Base-by-base conservation (phyloP, 768 basidiomycete genomes). In the Tulasnella sp. region DNA sequence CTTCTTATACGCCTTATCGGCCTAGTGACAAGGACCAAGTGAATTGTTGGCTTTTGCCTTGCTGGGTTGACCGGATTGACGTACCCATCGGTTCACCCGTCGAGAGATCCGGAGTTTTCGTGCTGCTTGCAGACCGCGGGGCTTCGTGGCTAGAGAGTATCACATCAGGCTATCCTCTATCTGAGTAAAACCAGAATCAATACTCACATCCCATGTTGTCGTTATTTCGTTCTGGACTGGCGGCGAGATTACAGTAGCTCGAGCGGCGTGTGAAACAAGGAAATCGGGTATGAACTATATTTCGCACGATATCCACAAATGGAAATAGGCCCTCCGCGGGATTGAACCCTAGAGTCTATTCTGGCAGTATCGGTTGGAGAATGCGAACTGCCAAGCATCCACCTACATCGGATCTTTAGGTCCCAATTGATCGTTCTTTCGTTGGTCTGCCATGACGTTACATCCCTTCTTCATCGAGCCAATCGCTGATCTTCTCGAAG, bases 1-100 rank as follows among this genome's bases (percentile, higher is more conserved):
- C 75, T 98, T 99, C 83, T 98, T 99, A 78, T 98, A 99, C 42
- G 83, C 75, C 74, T 94, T 94, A 75, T 98, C 93, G 75, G 94
- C 94, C 90, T 94, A 42, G 5, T n/a, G 59, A 31, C 36, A 52
- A 21, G 6, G 58, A 51, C 2, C 29, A 14, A 9, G 46, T 35
- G 31, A 66, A 52, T 27, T 43, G 55, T 55, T 17, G 25, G 21
- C 4, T 40, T 6, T 34, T 29, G 7, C 29, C n/a, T 29, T 27
- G 25, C 12, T 17, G 15, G 11, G n/a, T 19, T 35, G 21, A 29
- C 34, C 35, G n/a, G 35, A 17, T 45, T 48, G 62, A 75, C 82
- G 65, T 61, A 92, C 90, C 96, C 96, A 99, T 74, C 94, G 86
- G 79, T 97, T 96, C 72, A 84, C 86, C 64, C 90, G 81, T 66